Base-by-base conservation (phyloP, 225 moss, liverwort and hornwort genomes). In the Polytrichum commune region DNA sequence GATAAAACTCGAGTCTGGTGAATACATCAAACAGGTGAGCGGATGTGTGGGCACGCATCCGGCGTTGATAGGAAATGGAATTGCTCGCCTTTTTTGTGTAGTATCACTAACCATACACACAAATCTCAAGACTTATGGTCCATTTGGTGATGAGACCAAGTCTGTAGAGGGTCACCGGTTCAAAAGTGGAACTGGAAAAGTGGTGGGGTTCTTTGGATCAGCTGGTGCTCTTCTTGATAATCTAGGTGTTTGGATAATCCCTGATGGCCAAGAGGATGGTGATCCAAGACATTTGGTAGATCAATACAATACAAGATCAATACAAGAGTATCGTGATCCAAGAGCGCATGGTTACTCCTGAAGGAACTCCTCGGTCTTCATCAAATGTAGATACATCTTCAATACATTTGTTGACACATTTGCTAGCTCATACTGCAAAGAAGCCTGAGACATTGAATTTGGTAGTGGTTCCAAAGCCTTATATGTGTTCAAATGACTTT, bases 191-290 rank as follows among this genome's bases (percentile, higher is more conserved):
- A 60, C 58, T 60, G 58, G 58, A 60, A 18, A 60, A 60, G 58
- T 60, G 10, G 18, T 60, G 10, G 58, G 58, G 58, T 19, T 60
- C 19, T 60, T 60, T 20, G 58, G 58, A 60, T 18, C 58, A 60
- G 58, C 1, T 33, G 33, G 33, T 7, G 33, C 6, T 1, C 33
- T 33, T 7, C 33, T 33, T 33, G 33, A 33, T 33, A 33, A 33
- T 1, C 7, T 33, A 6, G 33, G 7, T 4, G 33, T 33, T 33
- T 33, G 7, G 7, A 33, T 60, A 60, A 20, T 60, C 58, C 58
- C 58, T 60, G 58, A 60, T 20, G 58, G 58, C 58, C 58, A 60
- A 60, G 58, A 60, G 58, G 58, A 60, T 60, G 18, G 58, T 20
- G 0, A 60, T 18, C 19, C 58, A 60, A 60, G 58, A 19, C 18